Conservation (phyloP, 192 early-diverging fungal species). For the Podila horticola region DNA sequence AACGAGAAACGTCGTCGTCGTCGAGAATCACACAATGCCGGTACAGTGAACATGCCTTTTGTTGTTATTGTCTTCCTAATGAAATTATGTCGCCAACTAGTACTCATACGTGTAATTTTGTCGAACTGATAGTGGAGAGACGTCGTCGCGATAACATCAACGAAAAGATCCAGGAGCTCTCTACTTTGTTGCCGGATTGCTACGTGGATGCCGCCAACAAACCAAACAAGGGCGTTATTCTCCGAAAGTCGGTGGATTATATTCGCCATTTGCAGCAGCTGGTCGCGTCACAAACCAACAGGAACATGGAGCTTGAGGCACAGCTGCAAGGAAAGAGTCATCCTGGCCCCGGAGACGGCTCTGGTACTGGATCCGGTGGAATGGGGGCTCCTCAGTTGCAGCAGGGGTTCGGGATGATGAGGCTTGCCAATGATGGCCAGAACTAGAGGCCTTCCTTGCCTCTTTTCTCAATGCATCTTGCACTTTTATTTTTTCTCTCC, state of each 20-base stretch:
- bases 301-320: slow-evolving; percentile 77
- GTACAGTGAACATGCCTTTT: slow-evolving; percentile 5
- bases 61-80: slow-evolving; percentile 6
- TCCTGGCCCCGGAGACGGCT: background rate
- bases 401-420: slow-evolving; percentile 6
- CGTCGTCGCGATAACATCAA: slow-evolving; percentile 96
- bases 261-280: slow-evolving; percentile 80
- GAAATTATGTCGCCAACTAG: background rate
- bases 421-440: slow-evolving; percentile 2
- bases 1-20: slow-evolving; percentile 89
- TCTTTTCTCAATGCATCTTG: background rate
- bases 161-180: slow-evolving; percentile 94
- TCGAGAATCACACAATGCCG: slow-evolving; percentile 95
- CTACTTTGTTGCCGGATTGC: slow-evolving; percentile 80
- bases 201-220: slow-evolving; percentile 80
- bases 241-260: slow-evolving; percentile 92
- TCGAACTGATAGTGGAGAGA: slow-evolving; percentile 75
- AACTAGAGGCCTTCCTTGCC: background rate
- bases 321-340: slow-evolving; percentile 15
- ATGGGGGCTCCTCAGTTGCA: background rate
- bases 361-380: background rate
- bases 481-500: background rate
- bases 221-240: slow-evolving; percentile 94
- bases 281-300: slow-evolving; percentile 67
- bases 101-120: background rate